phyloP scores from a whole-genome alignment of 2,329 filamentous ascomycete species.

The Coniochaeta hoffmannii region DNA sequence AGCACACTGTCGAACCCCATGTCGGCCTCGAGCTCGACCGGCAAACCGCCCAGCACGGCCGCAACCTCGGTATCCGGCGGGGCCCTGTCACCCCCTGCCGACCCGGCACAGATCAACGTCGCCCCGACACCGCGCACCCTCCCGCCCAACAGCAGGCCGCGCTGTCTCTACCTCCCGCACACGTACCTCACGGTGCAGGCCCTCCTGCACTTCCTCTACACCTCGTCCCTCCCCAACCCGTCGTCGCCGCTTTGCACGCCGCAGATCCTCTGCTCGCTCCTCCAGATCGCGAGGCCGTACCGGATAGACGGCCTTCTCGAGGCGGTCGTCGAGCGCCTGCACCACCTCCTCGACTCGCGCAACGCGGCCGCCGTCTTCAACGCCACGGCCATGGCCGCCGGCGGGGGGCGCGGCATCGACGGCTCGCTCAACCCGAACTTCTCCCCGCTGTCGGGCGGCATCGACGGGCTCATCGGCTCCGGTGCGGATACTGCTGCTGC shows the following conservation, averaged over 20 bases:
- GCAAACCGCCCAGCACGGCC: slow-evolving; percentile 34
- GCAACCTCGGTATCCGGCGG: slow-evolving; percentile 35
- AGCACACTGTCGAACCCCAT: slow-evolving; percentile 37
- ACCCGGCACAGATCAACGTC: slow-evolving; percentile 43
- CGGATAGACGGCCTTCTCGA: slow-evolving; percentile 88
- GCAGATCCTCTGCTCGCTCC: slow-evolving; percentile 88
- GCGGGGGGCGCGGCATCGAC: slow-evolving; percentile 77
- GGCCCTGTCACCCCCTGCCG: slow-evolving; percentile 26
- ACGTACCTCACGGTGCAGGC: slow-evolving; percentile 85
- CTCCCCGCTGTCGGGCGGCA: slow-evolving; percentile 42
- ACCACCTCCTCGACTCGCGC: slow-evolving; percentile 80
- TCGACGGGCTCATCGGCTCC: slow-evolving; percentile 30
- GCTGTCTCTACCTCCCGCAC: slow-evolving; percentile 88
- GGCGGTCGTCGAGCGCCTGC: slow-evolving; percentile 83
- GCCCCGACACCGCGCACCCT: slow-evolving; percentile 50
- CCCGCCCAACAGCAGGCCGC: slow-evolving; percentile 60
- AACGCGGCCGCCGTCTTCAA: slow-evolving; percentile 98
- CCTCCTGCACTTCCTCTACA: slow-evolving; percentile 89
- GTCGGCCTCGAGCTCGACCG: slow-evolving; percentile 20
- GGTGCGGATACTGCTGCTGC: too few relatives aligned
- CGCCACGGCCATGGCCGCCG: slow-evolving; percentile 94
- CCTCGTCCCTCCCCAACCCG: slow-evolving; percentile 72
- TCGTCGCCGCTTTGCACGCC: slow-evolving; percentile 79
- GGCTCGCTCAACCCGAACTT: slow-evolving; percentile 57
- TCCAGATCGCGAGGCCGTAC: slow-evolving; percentile 90